Evolutionary conservation across 202 grass and related monocot species (phyloP), one percentile per base, ranked within the genome.

Genomic region (Cymbopogon flexuosus): DNA sequence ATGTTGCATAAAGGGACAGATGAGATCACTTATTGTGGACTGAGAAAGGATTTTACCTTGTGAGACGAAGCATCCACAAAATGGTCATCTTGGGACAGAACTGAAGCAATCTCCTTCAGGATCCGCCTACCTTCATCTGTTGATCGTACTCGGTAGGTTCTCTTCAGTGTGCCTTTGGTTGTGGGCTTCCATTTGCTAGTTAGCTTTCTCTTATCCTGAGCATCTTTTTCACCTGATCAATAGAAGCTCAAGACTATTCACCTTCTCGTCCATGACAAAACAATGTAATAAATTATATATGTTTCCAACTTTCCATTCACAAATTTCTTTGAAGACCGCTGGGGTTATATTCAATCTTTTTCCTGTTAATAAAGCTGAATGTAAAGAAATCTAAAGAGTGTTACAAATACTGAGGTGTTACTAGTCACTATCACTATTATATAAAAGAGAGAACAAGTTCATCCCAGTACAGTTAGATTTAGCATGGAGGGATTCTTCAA

Each of bases 31-130:
- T 52, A 16, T 10, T 65, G 8, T 72, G 9, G 29, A 18, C 68
- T 27, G 41, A 49, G 14, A 62, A 27, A 10, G 54, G 35, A 64
- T 30, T 59, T 86, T 81, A 99, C 96, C 88, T 99, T 99, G 85
- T 99, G 96, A 69, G 61, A 79, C 7, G 90, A 85, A 46, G 90
- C 96, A 90, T 99, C 96, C 23, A 91, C 84, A 85, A 99, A 96
- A 70, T 99, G 85, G 66, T 99, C 96, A 85, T 99, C 96, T 70
- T 96, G 88, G 37, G 96, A 99, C 40, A 99, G 92, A 83, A 96
- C 82, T 60, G 79, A 83, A 85, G 96, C 92, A 66, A 99, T 85
- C 81, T 91, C 84, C 76, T 90, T 93, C 27, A 99, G 96, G 84
- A 96, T 59, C 23, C 89, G 85, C 3, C 80, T 89, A 19, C 96